These are phyloP conservation scores for Fusarium armeniacum DNA, from an alignment of 2,329 filamentous ascomycete genomes.

Conservation along the genomic window DNA sequence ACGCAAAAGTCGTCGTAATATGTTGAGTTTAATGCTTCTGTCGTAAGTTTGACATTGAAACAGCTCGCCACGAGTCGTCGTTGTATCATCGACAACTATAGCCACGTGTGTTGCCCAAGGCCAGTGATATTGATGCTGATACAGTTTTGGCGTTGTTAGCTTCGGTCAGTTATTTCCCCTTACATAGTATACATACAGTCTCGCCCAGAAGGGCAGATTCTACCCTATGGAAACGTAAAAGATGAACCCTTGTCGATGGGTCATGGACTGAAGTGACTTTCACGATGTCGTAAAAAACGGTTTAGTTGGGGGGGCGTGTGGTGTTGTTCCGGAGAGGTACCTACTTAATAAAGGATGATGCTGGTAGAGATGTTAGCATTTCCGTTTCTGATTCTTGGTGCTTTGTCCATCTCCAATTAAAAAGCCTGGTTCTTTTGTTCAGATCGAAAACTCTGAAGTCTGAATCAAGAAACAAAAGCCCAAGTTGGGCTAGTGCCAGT, in stretches of 20 bases:
- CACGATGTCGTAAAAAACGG: constrained; percentile 31
- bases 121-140: constrained; percentile 16
- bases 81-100: constrained; percentile 3
- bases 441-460: constrained; percentile 21
- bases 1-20: constrained; percentile 12
- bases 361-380: constrained; percentile 16
- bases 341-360: constrained; percentile 9
- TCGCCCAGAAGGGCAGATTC: constrained; percentile 6
- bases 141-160: constrained; percentile 6
- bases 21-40: neutral
- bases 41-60: constrained; percentile 2
- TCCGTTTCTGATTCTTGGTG: constrained; percentile 25
- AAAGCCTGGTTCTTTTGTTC: constrained; percentile 31
- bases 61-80: neutral
- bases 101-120: constrained; percentile 13
- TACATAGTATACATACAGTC: neutral
- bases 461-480: constrained; percentile 30
- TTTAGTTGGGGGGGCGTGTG: constrained; percentile 9
- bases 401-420: constrained; percentile 23
- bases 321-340: neutral
- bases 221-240: constrained; percentile 26
- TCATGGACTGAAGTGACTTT: constrained; percentile 16
- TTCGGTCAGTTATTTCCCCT: neutral
- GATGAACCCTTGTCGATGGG: constrained; percentile 24
- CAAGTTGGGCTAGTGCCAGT: constrained; percentile 26